Conservation (phyloP, 306 rosid species). For the Cucumis sativus region Cucumber_9930_V3 NC_026658.2:15495001-15495500, state of each 20-base stretch:
- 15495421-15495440: slow-evolving; percentile 6
- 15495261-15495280: not conserved
- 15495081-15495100: not conserved
- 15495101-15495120: not conserved
- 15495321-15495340: slow-evolving; percentile 9
- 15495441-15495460: not conserved
- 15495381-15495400: not conserved
- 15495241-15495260: not conserved
- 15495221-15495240: not conserved
- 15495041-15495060: no score
- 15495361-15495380: slow-evolving; percentile 18
- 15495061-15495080: not conserved
- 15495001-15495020: not conserved
- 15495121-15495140: not conserved
- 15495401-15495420: slow-evolving; percentile 14
- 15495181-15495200: not conserved
- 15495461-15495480: not conserved
- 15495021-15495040: no score
- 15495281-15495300: slow-evolving; percentile 19
- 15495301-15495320: slow-evolving; percentile 19
- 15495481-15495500: slow-evolving; percentile 19
- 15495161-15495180: not conserved
- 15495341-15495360: slow-evolving; percentile 20
- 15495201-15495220: not conserved
- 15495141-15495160: not conserved